Evolutionary conservation across 257 asterid species (phyloP).

Genomic region (Nicotiana tomentosiformis): DNA sequence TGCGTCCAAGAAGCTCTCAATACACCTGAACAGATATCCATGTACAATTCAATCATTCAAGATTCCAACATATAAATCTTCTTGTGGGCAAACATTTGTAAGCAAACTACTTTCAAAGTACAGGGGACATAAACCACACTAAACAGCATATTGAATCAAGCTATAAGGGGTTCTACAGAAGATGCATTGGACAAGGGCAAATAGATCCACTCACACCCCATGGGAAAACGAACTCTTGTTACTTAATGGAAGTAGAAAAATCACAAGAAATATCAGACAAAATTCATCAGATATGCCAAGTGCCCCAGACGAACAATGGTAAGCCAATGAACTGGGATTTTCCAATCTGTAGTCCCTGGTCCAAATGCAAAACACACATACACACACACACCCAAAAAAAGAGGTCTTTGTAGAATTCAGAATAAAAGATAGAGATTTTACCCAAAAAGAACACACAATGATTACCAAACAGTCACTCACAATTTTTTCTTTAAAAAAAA

Average conservation of each 20-base stretch:
- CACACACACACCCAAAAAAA: neutral
- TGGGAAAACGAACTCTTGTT: neutral
- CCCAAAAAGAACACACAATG: neutral
- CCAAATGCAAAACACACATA: neutral
- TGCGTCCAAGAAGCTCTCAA: slow-evolving; percentile 96
- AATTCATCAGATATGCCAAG: neutral
- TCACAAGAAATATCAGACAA: neutral
- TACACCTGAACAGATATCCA: slow-evolving; percentile 85
- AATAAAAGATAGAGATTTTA: neutral
- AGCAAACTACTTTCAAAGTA: neutral
- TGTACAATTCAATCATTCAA: slow-evolving; percentile 42
- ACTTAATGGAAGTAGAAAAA: neutral
- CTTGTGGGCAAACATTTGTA: slow-evolving; percentile 9
- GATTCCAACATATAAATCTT: slow-evolving; percentile 27
- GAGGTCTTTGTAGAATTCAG: neutral
- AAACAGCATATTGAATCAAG: neutral
- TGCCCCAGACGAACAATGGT: neutral
- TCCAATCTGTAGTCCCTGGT: neutral
- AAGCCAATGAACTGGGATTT: neutral
- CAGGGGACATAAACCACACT: neutral
- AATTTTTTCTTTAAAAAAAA: neutral
- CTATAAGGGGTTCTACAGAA: neutral
- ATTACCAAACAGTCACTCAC: neutral
- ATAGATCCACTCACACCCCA: neutral
- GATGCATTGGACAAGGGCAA: neutral